phyloP scores from a whole-genome alignment of 2,329 filamentous ascomycete species.

The Epichloe amarillans region DNA sequence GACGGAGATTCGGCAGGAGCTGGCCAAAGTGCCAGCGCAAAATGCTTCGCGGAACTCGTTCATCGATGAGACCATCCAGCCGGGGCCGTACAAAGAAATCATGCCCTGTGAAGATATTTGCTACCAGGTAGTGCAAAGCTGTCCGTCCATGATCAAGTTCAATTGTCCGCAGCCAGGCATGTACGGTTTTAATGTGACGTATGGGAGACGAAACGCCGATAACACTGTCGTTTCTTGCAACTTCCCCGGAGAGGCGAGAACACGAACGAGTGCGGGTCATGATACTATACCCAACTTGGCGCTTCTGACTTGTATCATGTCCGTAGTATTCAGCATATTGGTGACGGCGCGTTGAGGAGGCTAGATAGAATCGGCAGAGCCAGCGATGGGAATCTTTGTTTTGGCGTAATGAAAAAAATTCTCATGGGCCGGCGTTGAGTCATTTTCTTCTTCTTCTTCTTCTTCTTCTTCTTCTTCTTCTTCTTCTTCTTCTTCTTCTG shows the following conservation, averaged over 20 bases:
- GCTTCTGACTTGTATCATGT: background rate
- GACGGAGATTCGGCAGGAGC: conserved; percentile 15
- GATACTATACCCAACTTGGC: conserved; percentile 7
- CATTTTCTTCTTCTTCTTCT: background rate
- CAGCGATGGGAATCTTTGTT: background rate
- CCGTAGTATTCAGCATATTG: background rate
- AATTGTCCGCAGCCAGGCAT: conserved; percentile 46
- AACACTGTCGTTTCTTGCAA: conserved; percentile 21
- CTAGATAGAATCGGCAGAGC: background rate
- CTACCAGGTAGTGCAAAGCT: conserved; percentile 72
- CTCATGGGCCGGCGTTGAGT: background rate
- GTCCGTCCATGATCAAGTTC: conserved; percentile 65
- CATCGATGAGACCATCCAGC: conserved; percentile 59
- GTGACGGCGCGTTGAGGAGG: background rate
- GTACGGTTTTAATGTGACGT: conserved; percentile 22
- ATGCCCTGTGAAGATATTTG: conserved; percentile 82
- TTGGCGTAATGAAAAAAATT: background rate
- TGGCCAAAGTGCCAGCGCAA: conserved; percentile 12
- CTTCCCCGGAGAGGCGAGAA: conserved; percentile 24
- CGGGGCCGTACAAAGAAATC: conserved; percentile 89
- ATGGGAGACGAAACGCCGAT: conserved; percentile 16
- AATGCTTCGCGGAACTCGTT: conserved; percentile 50
- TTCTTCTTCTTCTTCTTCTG: background rate
- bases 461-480: background rate
- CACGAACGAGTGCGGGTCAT: conserved; percentile 12